These are phyloP conservation scores for Stephania yunnanensis DNA, from an alignment of 164 flowering plant genomes.

Conservation along the genomic window DNA sequence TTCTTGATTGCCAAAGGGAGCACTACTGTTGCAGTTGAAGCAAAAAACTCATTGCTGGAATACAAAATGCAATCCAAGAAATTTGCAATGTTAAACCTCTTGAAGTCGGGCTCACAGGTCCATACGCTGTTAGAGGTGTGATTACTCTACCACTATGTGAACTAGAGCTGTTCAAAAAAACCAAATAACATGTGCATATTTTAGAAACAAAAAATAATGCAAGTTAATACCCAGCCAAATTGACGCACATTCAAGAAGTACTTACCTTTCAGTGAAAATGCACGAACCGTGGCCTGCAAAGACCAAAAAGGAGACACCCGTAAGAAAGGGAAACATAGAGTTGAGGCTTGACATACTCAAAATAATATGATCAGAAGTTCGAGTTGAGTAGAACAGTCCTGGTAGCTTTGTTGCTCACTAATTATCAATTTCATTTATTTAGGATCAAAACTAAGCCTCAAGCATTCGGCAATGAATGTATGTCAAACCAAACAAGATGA, in stretches of 20 bases:
- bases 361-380: neutral
- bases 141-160: conserved; percentile 24
- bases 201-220: neutral
- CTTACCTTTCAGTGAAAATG: conserved; percentile 60
- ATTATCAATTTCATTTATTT: neutral
- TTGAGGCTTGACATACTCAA: neutral
- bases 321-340: neutral
- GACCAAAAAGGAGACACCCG: conserved; percentile 16
- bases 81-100: conserved; percentile 20
- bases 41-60: conserved; percentile 18
- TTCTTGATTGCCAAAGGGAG: neutral
- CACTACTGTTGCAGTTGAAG: conserved; percentile 12
- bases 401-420: neutral
- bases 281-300: conserved; percentile 67
- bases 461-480: too few relatives aligned
- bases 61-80: conserved; percentile 15
- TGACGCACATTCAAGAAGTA: neutral
- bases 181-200: neutral
- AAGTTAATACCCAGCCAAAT: neutral
- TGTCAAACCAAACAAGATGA: too few relatives aligned
- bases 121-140: conserved; percentile 32
- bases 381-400: neutral
- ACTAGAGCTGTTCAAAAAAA: conserved; percentile 31
- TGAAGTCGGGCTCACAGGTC: conserved; percentile 33
- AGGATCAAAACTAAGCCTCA: too few relatives aligned